These are phyloP conservation scores for Coniella vitis DNA, from an alignment of 2,329 filamentous ascomycete species.

Conservation along the genomic window DNA sequence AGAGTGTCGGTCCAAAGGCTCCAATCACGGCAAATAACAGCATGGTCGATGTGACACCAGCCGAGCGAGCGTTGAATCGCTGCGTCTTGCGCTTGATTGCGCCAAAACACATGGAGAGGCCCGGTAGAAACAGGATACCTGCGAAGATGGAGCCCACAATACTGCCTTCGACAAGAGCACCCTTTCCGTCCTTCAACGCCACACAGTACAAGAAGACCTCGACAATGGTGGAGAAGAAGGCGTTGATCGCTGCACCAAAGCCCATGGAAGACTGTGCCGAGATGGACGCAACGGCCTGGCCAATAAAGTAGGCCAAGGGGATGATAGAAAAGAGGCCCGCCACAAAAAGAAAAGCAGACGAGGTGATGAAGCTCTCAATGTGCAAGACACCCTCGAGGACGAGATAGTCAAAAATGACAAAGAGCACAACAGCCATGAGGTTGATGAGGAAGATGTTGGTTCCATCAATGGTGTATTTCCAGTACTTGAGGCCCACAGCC, in stretches of 20 bases:
- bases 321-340: slow-evolving; percentile 87
- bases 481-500: slow-evolving; percentile 89
- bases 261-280: slow-evolving; percentile 99
- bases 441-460: slow-evolving; percentile 99
- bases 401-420: slow-evolving; percentile 89
- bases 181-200: slow-evolving; percentile 86
- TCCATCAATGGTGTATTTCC: slow-evolving; percentile 98
- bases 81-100: slow-evolving; percentile 97
- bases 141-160: slow-evolving; percentile 98
- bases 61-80: slow-evolving; percentile 93
- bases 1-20: slow-evolving; percentile 89
- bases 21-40: slow-evolving; percentile 91
- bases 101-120: slow-evolving; percentile 96
- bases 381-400: slow-evolving; percentile 65
- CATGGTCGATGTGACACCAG: slow-evolving; percentile 97
- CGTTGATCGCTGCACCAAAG: slow-evolving; percentile 91
- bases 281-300: slow-evolving; percentile 95
- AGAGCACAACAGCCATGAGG: slow-evolving; percentile 84
- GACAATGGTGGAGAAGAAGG: slow-evolving; percentile 95
- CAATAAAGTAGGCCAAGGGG: slow-evolving; percentile 95
- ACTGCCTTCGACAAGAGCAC: slow-evolving; percentile 87
- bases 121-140: slow-evolving; percentile 88
- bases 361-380: slow-evolving; percentile 67
- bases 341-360: slow-evolving; percentile 78
- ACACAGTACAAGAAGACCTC: slow-evolving; percentile 98